Percentiles rank a stretch among this genome's conserved stretches.
These are phyloP conservation scores for Phytophthora kernoviae DNA, from an alignment of 352 stramenopile genomes.

Conservation along the genomic window DNA sequence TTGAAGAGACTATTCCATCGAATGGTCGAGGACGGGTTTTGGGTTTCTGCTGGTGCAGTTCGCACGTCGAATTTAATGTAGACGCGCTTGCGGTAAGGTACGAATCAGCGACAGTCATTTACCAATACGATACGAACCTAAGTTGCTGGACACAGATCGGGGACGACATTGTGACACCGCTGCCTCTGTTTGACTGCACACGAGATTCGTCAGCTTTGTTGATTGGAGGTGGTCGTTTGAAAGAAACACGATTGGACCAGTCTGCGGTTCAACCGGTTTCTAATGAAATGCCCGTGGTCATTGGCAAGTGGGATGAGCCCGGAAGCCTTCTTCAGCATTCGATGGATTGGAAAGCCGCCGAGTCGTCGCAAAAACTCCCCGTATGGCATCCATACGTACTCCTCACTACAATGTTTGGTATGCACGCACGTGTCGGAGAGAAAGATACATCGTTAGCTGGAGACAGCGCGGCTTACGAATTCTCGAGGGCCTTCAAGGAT, in stretches of 20 bases:
- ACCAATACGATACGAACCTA: slow-evolving; percentile 73
- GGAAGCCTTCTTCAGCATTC: slow-evolving; percentile 66
- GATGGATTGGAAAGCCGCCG: slow-evolving; percentile 81
- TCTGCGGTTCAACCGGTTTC: slow-evolving; percentile 31
- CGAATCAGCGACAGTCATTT: slow-evolving; percentile 68
- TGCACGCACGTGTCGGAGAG: slow-evolving; percentile 81
- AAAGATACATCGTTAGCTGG: slow-evolving; percentile 77
- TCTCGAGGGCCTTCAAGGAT: slow-evolving; percentile 77
- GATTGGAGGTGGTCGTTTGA: slow-evolving; percentile 61
- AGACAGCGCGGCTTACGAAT: slow-evolving; percentile 64
- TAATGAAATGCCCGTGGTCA: slow-evolving; percentile 80
- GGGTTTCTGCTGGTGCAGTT: slow-evolving; percentile 81
- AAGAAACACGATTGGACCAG: slow-evolving; percentile 16
- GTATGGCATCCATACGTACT: slow-evolving; percentile 88
- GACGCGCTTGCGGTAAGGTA: slow-evolving; percentile 81
- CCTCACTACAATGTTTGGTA: slow-evolving; percentile 83
- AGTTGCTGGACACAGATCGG: slow-evolving; percentile 68
- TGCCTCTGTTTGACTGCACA: slow-evolving; percentile 81
- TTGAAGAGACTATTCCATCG: slow-evolving; percentile 66
- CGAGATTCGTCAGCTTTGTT: slow-evolving; percentile 81
- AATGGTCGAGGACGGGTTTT: slow-evolving; percentile 59
- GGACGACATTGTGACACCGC: slow-evolving; percentile 56
- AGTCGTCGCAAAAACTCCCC: slow-evolving; percentile 74
- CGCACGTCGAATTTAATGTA: slow-evolving; percentile 86
- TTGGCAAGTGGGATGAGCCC: slow-evolving; percentile 85